phyloP scores from a whole-genome alignment of 1,139 yeast genomes.

The Protomyces gravidus region DNA sequence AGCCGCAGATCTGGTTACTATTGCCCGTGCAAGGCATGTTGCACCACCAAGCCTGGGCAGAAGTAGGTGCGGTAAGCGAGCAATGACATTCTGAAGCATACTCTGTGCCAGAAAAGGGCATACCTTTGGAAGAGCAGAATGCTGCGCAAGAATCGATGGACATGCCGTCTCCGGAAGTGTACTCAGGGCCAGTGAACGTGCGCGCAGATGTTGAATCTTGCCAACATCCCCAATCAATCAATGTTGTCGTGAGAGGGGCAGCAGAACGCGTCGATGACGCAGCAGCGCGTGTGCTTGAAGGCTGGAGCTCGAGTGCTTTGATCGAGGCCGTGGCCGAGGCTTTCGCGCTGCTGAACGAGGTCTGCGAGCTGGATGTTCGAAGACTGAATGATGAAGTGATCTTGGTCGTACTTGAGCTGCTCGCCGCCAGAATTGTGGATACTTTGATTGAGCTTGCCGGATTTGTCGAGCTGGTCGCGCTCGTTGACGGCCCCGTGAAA shows the following conservation, averaged over 20 bases:
- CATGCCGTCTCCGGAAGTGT: conserved; percentile 7
- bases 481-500: not conserved
- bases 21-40: conserved; percentile 26
- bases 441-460: not conserved
- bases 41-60: conserved; percentile 24
- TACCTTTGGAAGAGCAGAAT: conserved; percentile 11
- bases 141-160: conserved; percentile 12
- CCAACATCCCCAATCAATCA: conserved; percentile 24
- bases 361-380: not conserved
- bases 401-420: not conserved
- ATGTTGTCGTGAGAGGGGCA: not conserved
- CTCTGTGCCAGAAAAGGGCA: conserved; percentile 25
- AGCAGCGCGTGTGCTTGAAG: not conserved
- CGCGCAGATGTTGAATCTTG: conserved; percentile 15
- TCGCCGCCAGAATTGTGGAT: not conserved
- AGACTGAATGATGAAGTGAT: not conserved
- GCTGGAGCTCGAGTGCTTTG: not conserved
- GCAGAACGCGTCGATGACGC: not conserved
- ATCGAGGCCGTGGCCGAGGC: not conserved
- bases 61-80: conserved; percentile 13
- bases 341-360: not conserved
- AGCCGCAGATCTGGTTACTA: conserved; percentile 16
- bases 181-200: conserved; percentile 14
- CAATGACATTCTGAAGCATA: conserved; percentile 26
- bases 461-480: not conserved